Percentiles rank a stretch among this genome's conserved stretches.
Evolutionary conservation across 495 filamentous ascomycete species (phyloP).

Genomic region (Aspergillus taichungensis): DNA sequence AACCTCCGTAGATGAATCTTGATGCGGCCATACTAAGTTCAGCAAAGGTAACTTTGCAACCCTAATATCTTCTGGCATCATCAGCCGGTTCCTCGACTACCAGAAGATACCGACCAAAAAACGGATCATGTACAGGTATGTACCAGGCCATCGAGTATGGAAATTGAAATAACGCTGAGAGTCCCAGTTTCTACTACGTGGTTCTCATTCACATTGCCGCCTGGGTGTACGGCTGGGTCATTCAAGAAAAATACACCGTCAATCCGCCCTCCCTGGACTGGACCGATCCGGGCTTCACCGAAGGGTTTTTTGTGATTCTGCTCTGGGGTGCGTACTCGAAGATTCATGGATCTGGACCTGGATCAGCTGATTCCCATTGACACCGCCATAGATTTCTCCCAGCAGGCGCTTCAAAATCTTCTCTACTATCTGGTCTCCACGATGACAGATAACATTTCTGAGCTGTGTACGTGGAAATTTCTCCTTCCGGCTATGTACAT

Average conservation of each 20-base stretch:
- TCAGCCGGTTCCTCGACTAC: constrained; percentile 37
- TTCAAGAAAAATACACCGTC: constrained; percentile 39
- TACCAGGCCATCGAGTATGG: too few species aligned
- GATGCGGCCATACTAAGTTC: background rate
- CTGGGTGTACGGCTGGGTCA: constrained; percentile 42
- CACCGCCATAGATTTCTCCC: constrained; percentile 24
- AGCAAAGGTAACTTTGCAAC: constrained; percentile 21
- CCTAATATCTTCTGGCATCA: constrained; percentile 27
- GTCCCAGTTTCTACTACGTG: constrained; percentile 32
- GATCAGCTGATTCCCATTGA: background rate
- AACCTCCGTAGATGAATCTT: background rate
- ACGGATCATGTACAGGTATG: constrained; percentile 30
- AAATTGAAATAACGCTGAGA: background rate
- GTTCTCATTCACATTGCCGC: constrained; percentile 32
- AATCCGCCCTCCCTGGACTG: constrained; percentile 36
- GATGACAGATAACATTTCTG: constrained; percentile 45
- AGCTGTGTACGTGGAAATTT: constrained; percentile 35
- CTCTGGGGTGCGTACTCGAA: constrained; percentile 27
- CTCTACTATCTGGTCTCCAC: constrained; percentile 53
- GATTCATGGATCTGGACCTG: background rate
- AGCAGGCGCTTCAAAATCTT: constrained; percentile 40
- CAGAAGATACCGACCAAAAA: constrained; percentile 25
- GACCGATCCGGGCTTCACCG: constrained; percentile 32
- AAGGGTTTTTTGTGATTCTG: constrained; percentile 38
- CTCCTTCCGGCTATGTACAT: background rate